These are phyloP conservation scores for Exophiala lecanii-corni DNA, from an alignment of 2,329 filamentous ascomycete species.

Conservation along the genomic window DNA sequence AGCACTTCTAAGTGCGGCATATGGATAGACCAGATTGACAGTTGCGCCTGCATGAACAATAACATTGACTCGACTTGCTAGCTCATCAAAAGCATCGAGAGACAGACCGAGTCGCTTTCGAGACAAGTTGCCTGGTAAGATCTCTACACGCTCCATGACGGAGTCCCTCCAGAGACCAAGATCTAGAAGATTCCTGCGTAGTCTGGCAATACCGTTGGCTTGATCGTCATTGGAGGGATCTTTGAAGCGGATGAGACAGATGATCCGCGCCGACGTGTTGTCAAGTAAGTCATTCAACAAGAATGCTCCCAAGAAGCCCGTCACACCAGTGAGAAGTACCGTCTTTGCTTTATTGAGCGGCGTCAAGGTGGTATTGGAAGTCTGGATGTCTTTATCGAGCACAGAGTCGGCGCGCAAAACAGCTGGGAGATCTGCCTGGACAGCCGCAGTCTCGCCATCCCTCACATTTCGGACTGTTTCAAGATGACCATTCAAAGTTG, in stretches of 20 bases:
- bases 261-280: conserved; percentile 62
- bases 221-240: conserved; percentile 62
- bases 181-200: conserved; percentile 73
- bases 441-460: conserved; percentile 67
- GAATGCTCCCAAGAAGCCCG: conserved; percentile 72
- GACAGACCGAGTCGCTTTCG: conserved; percentile 65
- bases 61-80: conserved; percentile 63
- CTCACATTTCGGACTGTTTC: conserved; percentile 65
- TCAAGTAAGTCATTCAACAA: conserved; percentile 65
- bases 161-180: conserved; percentile 72
- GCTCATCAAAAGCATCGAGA: conserved; percentile 59
- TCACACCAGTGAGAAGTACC: conserved; percentile 68
- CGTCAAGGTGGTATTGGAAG: conserved; percentile 49
- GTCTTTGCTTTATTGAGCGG: conserved; percentile 63
- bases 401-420: conserved; percentile 63
- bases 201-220: conserved; percentile 64
- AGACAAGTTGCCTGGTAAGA: conserved; percentile 68
- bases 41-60: conserved; percentile 74
- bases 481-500: conserved; percentile 68
- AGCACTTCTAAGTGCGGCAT: conserved; percentile 63
- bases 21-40: conserved; percentile 77
- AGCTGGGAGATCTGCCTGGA: conserved; percentile 70
- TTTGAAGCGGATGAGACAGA: conserved; percentile 69
- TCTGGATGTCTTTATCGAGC: conserved; percentile 65
- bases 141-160: conserved; percentile 72